A percentile compares a stretch with the other conserved stretches of the same genome.
Conservation (phyloP, 768 basidiomycete species). For the Filobasidium wieringae region DNA sequence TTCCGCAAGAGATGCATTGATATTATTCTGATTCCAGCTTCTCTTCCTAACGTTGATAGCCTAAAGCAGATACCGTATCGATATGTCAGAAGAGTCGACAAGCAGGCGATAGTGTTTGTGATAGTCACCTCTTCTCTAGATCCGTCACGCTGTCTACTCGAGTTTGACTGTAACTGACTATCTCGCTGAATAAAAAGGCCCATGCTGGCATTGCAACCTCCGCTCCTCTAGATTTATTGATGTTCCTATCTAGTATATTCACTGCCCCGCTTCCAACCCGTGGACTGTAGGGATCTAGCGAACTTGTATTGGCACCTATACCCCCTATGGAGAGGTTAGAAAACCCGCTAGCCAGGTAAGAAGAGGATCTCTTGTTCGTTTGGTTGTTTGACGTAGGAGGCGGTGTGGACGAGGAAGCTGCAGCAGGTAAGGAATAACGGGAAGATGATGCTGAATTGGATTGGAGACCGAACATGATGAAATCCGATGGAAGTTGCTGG, state of each 20-base stretch:
- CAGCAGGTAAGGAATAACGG: slow-evolving; percentile 22
- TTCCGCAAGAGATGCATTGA: slow-evolving; percentile 34
- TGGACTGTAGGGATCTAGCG: slow-evolving; percentile 10
- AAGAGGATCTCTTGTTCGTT: slow-evolving; percentile 12
- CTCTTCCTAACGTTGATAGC: slow-evolving; percentile 83
- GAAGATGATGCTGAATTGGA: slow-evolving; percentile 13
- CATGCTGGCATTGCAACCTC: slow-evolving; percentile 79
- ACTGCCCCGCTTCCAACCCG: background rate
- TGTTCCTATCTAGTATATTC: slow-evolving; percentile 75
- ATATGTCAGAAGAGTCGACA: background rate
- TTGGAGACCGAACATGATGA: slow-evolving; percentile 10
- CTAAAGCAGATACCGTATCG: slow-evolving; percentile 40
- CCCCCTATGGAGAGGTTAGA: slow-evolving; percentile 16
- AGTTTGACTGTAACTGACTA: slow-evolving; percentile 92
- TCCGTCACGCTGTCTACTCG: slow-evolving; percentile 89
- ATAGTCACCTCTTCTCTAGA: slow-evolving; percentile 70
- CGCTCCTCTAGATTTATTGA: slow-evolving; percentile 71
- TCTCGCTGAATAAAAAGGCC: slow-evolving; percentile 81
- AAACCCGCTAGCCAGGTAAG: slow-evolving; percentile 17
- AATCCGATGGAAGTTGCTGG: no score
- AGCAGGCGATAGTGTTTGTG: background rate
- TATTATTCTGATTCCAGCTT: slow-evolving; percentile 73
- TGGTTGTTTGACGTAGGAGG: slow-evolving; percentile 9
- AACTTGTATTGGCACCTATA: background rate
- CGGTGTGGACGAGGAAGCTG: slow-evolving; percentile 2